Base-by-base conservation (phyloP, 2,329 filamentous ascomycete genomes). In the Botrytis tulipae region DNA sequence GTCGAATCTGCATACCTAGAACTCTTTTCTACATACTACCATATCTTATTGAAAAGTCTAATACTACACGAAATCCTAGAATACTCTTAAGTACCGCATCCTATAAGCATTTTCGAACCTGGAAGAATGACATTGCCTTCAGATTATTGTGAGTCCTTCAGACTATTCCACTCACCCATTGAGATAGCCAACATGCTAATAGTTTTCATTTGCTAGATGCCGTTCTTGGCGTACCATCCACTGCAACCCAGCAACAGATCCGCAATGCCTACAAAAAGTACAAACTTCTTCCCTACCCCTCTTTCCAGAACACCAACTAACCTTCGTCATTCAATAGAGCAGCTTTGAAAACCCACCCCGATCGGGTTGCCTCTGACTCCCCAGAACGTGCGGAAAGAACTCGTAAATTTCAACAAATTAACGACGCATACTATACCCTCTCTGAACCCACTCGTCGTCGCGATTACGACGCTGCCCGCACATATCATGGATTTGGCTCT, bases 241-340 rank as follows among this genome's bases (percentile, higher is more conserved):
- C 87, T 78, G 94, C 95, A 48, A 92, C 90, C 0, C 89, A 91
- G 74, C 90, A 94, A 80, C 92, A 98, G 82, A 91, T 99, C 81
- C 92, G 95, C 78, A 92, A 93, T 86, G 96, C 95, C 69, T 99
- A 98, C 86, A 99, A 99, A 82, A 92, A 92, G 92, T 93, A 78
- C 54, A 12, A 51, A 12, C 42, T 44, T 42, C 35, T 63, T 29
- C 48, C 37, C 40, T 37, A 29, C 67, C 46, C 54, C 18, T n/a
- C 29, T 46, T 40, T 40, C 20, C 61, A 44, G 57, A 44, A 63
- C 48, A 72, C 18, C 42, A 46, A 37, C 42, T 73, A 68, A 73
- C 9, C 62, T 70, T 42, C 48, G 2, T 20, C n/a, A 12, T n/a
- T 57, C 25, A 9, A 42, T 80, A 94, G 92, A 81, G 93, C 93